These are phyloP conservation scores for Fusarium avenaceum DNA, from an alignment of 2,329 filamentous ascomycete genomes.

Conservation along the genomic window DNA sequence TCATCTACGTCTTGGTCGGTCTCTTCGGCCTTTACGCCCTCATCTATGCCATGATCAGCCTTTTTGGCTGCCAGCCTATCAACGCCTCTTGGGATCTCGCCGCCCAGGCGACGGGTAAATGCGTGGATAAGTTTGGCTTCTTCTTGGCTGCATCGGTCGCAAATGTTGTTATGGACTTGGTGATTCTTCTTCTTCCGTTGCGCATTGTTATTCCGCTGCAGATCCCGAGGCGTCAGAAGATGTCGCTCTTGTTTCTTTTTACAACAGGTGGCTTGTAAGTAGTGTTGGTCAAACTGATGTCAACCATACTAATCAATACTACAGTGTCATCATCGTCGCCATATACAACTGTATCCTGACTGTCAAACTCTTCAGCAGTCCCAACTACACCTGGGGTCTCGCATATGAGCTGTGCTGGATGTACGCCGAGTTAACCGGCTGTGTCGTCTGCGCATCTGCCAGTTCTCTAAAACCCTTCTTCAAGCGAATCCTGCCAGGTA, in stretches of 20 bases:
- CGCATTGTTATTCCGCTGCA: slow-evolving; percentile 35
- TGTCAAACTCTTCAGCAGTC: slow-evolving; percentile 35
- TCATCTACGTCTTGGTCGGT: slow-evolving; percentile 15
- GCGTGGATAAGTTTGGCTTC: slow-evolving; percentile 45
- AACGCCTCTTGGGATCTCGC: slow-evolving; percentile 43
- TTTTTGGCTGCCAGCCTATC: slow-evolving; percentile 43
- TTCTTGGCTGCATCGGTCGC: slow-evolving; percentile 44
- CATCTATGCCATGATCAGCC: slow-evolving; percentile 43
- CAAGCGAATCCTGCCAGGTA: slow-evolving; percentile 26
- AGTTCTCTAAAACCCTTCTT: slow-evolving; percentile 45
- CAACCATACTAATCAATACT: neutral
- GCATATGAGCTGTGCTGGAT: slow-evolving; percentile 46
- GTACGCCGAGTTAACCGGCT: slow-evolving; percentile 45
- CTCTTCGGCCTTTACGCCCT: slow-evolving; percentile 37
- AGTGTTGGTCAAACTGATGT: rapidly evolving
- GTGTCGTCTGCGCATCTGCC: slow-evolving; percentile 44
- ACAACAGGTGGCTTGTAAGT: slow-evolving; percentile 44
- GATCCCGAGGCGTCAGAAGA: slow-evolving; percentile 39
- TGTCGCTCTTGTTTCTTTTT: slow-evolving; percentile 37
- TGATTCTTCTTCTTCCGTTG: slow-evolving; percentile 36
- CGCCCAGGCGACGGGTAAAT: slow-evolving; percentile 38
- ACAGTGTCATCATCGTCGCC: slow-evolving; percentile 40
- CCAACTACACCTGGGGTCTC: slow-evolving; percentile 44
- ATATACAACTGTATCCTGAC: slow-evolving; percentile 45
- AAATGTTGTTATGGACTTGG: slow-evolving; percentile 43